Base-by-base conservation (phyloP, 495 filamentous ascomycete genomes). In the Aspergillus nanangensis region DNA sequence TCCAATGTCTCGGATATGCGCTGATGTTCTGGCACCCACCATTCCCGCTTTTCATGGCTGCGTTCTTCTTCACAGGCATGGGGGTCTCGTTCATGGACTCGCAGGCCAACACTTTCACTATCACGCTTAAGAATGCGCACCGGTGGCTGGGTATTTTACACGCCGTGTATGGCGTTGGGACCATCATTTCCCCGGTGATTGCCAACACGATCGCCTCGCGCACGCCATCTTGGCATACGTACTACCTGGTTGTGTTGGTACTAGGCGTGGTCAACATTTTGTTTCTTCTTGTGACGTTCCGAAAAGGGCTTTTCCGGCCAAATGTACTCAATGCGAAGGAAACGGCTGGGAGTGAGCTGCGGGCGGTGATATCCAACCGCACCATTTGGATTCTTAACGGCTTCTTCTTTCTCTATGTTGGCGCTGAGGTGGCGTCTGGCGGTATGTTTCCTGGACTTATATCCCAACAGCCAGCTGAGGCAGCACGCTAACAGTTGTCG, bases 71-170 rank as follows among this genome's bases (percentile, higher is more conserved):
- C 42, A 59, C 68, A 5, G 72, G 69, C 5, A 54, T 72, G 2
- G 77, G 79, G 1, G 67, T 75, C 52, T 76, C 69, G 3, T 75
- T 71, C 44, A 71, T 78, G 38, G 77, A 82, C 48, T 65, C 77
- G 5, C 71, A 79, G 40, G 63, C 69, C 13, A 81, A 80, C 39
- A 72, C 70, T 3, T 78, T 72, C 48, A 74, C 74, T 0, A 62
- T 70, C 38, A 66, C 61, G 8, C 59, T 70, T 14, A 58, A 62
- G 18, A 66, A 63, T 23, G 65, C 73, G 4, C 77, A 82, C 47
- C 61, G 76, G 21, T 80, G 77, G 77, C 57, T 82, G 3, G 76
- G 75, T 5, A 66, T 79, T 42, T 75, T 80, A 14, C 77, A 82
- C 56, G 74, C 71, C 29, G 69, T 74, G 58, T 82, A 78, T 42